phyloP scores from a whole-genome alignment of 495 filamentous ascomycete species.

The Bacidia rubella region DNA sequence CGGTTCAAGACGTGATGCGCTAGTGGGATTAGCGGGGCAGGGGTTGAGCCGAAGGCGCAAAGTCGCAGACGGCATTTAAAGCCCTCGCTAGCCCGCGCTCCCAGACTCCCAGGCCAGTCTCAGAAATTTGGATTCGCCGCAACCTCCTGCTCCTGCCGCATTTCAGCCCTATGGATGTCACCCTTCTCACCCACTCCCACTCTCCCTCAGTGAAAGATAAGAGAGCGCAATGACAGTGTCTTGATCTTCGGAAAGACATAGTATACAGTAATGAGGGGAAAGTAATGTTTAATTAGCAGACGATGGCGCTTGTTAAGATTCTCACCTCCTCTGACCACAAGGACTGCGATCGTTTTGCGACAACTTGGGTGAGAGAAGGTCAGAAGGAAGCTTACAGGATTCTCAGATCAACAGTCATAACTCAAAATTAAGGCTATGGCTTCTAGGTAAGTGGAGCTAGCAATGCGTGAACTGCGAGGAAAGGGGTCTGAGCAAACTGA shows the following conservation, averaged over 20 bases:
- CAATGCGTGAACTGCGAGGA: not conserved
- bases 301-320: not conserved
- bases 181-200: not conserved
- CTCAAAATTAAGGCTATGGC: slow-evolving; percentile 26
- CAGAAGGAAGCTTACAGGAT: too few relatives aligned
- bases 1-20: not conserved
- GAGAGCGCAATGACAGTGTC: too few relatives aligned
- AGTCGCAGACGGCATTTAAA: not conserved
- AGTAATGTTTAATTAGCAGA: not conserved
- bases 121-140: not conserved
- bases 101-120: too few relatives aligned
- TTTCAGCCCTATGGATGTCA: not conserved
- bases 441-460: slow-evolving; percentile 33
- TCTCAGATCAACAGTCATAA: not conserved
- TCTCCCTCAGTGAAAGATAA: too few relatives aligned
- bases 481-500: not conserved
- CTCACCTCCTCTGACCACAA: too few relatives aligned
- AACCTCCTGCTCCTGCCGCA: not conserved
- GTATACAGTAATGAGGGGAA: not conserved
- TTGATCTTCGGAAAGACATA: too few relatives aligned
- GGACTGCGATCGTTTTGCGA: too few relatives aligned
- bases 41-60: not conserved
- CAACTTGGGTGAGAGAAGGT: too few relatives aligned
- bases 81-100: not conserved
- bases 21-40: not conserved